These are phyloP conservation scores for Rhododendron griersonianum DNA, from an alignment of 148 eudicot genomes.

Conservation along the genomic window DNA sequence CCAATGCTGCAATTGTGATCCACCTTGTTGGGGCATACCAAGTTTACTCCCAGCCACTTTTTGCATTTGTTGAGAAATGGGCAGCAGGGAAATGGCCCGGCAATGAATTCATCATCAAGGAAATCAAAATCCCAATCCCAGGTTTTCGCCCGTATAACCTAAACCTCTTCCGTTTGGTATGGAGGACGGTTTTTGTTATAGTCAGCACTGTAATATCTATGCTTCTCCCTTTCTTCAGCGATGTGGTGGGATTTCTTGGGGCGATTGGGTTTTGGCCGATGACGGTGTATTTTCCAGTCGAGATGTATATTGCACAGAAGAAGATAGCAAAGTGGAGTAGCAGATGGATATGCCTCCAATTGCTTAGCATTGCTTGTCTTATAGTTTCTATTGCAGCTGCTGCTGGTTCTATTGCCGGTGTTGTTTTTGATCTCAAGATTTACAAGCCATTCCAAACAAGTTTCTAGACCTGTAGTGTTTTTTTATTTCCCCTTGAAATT, in stretches of 20 bases:
- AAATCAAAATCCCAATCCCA: constrained; percentile 24
- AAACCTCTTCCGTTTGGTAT: constrained; percentile 38
- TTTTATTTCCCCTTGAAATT: not conserved
- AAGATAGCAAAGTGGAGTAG: constrained; percentile 42
- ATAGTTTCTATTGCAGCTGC: constrained; percentile 42
- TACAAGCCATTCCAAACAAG: constrained; percentile 39
- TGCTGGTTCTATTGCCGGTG: constrained; percentile 49
- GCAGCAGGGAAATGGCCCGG: constrained; percentile 34
- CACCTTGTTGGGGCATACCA: constrained; percentile 62
- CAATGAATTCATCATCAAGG: constrained; percentile 34
- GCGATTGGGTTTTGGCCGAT: constrained; percentile 60
- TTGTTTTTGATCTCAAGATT: constrained; percentile 41
- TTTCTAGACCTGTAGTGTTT: constrained; percentile 10
- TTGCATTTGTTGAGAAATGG: constrained; percentile 44
- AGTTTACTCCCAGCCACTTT: constrained; percentile 48
- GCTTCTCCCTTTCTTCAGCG: constrained; percentile 52
- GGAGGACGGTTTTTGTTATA: constrained; percentile 47
- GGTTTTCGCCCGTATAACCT: constrained; percentile 21
- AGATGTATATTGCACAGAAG: constrained; percentile 54
- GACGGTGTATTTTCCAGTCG: constrained; percentile 21
- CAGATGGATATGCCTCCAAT: constrained; percentile 41
- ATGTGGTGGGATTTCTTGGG: constrained; percentile 47
- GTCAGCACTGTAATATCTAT: constrained; percentile 39
- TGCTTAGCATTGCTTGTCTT: constrained; percentile 41
- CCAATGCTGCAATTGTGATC: constrained; percentile 49